Percentiles rank a stretch among this genome's conserved stretches.
Evolutionary conservation across 345 rosid genomes (phyloP).

Genomic region (Lenwebbia sp.): DNA sequence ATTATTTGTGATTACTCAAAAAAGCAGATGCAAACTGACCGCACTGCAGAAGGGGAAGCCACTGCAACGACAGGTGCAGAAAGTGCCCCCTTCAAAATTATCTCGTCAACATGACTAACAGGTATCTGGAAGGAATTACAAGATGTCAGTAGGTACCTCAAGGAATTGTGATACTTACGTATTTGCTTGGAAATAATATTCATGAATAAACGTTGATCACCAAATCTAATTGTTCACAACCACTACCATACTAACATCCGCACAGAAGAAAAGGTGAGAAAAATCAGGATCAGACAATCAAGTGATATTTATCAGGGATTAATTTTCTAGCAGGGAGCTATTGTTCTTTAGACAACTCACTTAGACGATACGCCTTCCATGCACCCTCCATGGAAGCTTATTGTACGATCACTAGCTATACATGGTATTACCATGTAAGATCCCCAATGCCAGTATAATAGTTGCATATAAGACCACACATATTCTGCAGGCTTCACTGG

Average conservation of each 20-base stretch:
- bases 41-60: conserved; percentile 88
- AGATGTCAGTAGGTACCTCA: background rate
- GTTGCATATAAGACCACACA: background rate
- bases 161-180: background rate
- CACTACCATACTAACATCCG: background rate
- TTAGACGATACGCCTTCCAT: background rate
- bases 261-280: background rate
- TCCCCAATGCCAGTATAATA: background rate
- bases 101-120: conserved; percentile 52
- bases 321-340: background rate
- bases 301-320: background rate
- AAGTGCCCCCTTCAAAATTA: conserved; percentile 49
- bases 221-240: background rate
- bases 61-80: conserved; percentile 71
- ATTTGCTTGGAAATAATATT: background rate
- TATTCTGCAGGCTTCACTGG: background rate
- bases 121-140: conserved; percentile 41
- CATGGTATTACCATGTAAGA: background rate
- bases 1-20: background rate
- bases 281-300: background rate
- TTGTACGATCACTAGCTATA: background rate
- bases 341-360: background rate
- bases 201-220: background rate
- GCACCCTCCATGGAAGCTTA: background rate
- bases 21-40: conserved; percentile 22